phyloP scores from a whole-genome alignment of 176 grass and related monocot species.

The Cymbopogon citratus region DNA sequence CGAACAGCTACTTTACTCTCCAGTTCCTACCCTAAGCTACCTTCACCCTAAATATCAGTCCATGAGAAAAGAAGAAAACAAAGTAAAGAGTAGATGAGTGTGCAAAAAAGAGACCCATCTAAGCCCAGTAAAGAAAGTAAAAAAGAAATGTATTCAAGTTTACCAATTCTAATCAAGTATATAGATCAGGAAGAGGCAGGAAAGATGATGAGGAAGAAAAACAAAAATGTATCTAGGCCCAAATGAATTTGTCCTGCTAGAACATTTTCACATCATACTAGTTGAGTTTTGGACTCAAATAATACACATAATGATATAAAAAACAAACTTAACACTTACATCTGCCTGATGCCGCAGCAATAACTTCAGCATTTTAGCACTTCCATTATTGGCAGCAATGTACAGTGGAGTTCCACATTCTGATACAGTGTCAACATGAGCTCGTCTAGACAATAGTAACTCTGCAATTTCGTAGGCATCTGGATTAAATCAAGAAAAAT shows the following conservation, averaged over 20 bases:
- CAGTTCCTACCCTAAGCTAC: not conserved
- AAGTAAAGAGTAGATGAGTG: not conserved
- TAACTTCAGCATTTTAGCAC: constrained; percentile 14
- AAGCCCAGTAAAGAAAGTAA: not conserved
- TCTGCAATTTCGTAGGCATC: constrained; percentile 11
- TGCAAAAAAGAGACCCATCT: not conserved
- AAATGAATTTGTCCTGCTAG: not conserved
- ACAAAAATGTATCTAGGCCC: not conserved
- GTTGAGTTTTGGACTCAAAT: not conserved
- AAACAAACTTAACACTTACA: not conserved
- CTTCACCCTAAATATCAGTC: not conserved
- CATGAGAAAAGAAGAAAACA: not conserved
- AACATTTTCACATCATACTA: not conserved
- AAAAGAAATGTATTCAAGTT: too few species aligned
- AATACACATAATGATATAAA: not conserved
- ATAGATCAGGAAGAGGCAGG: too few species aligned
- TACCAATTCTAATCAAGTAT: too few species aligned
- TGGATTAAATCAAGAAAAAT: not conserved
- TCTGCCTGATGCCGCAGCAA: constrained; percentile 14
- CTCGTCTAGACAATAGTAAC: not conserved
- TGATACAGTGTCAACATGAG: not conserved
- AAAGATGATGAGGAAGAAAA: not conserved
- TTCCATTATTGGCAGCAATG: constrained; percentile 10
- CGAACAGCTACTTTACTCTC: not conserved
- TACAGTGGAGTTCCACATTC: constrained; percentile 7